Evolutionary conservation across 2,329 filamentous ascomycete species (phyloP), one percentile per base, ranked within the genome.

Genomic region (Cladosporium velox): DNA sequence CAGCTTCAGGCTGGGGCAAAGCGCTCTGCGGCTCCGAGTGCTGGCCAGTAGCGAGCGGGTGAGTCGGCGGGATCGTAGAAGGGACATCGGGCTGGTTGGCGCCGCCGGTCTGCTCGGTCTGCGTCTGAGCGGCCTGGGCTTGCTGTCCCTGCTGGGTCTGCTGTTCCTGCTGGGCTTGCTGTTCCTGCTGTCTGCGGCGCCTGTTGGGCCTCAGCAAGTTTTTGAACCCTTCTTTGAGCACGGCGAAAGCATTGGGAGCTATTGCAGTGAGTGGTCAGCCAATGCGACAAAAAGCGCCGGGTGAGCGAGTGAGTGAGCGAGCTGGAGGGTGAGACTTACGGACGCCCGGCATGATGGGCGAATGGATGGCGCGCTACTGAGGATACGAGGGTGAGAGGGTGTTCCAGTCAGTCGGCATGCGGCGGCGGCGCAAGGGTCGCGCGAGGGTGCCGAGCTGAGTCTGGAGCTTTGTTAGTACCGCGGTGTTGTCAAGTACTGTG

Each of bases 171-270:
- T 41, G 63, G 47, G 55, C 21, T 6, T 67, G 32, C 18, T 59
- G 64, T 28, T 38, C 35, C 15, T 67, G 52, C 24, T 66, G 34
- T 30, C 57, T 41, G 54, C 68, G 65, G n/a, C 63, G 34, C 54
- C 70, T 72, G 32, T 68, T 71, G 41, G 68, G 62, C 59, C 68
- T 70, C 65, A 75, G 73, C 49, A 75, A 68, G 64, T 69, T 69
- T 55, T 73, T 72, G 63, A 75, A 70, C 24, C 70, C 70, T 52
- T 69, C 70, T 68, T 73, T 75, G 59, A 75, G 65, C 32, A 49
- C 68, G 58, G 65, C 65, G 64, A 69, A 47, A 21, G 70, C 68
- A 64, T 73, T 70, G 51, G 71, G 71, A 59, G 70, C 71, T 72
- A 64, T 59, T 41, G 65, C 49, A 66, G 52, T 66, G 59, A 66